A percentile compares a stretch with the other conserved stretches of the same genome.
Conservation (phyloP, 2,329 filamentous ascomycete species). For the Pestalotiopsis sp. region DNA sequence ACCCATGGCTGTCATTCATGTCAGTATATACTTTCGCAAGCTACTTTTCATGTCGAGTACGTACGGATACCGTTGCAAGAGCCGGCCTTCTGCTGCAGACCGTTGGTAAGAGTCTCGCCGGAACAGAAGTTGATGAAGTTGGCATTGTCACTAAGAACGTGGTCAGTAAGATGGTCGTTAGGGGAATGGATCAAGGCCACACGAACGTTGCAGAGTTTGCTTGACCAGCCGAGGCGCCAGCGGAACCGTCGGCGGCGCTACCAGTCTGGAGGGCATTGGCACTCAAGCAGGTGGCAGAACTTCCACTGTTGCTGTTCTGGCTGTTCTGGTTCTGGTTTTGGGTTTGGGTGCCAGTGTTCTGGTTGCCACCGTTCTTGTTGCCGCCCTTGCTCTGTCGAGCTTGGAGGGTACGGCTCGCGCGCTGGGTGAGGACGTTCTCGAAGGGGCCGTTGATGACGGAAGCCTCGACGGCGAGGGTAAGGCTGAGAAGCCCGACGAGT, state of each 20-base stretch:
- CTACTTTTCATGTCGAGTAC: slow-evolving; percentile 24
- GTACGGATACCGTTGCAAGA: slow-evolving; percentile 65
- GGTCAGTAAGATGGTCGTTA: slow-evolving; percentile 14
- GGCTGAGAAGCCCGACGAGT: slow-evolving; percentile 49
- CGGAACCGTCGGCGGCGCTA: slow-evolving; percentile 36
- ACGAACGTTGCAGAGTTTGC: slow-evolving; percentile 52
- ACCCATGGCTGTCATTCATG: slow-evolving; percentile 49
- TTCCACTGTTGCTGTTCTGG: slow-evolving; percentile 19
- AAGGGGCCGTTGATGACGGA: slow-evolving; percentile 40
- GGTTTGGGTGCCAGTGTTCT: slow-evolving; percentile 16
- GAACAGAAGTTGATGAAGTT: slow-evolving; percentile 67
- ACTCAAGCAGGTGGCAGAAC: slow-evolving; percentile 35
- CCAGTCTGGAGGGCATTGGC: slow-evolving; percentile 48
- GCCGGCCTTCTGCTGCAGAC: slow-evolving; percentile 54
- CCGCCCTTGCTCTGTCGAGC: slow-evolving; percentile 39
- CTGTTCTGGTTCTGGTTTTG: slow-evolving; percentile 26
- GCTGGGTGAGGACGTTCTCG: slow-evolving; percentile 27
- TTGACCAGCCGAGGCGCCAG: slow-evolving; percentile 42
- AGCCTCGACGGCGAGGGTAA: slow-evolving; percentile 46
- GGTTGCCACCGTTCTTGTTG: slow-evolving; percentile 19
- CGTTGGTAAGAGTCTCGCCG: slow-evolving; percentile 58
- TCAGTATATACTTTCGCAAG: slow-evolving; percentile 16
- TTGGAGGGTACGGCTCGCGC: slow-evolving; percentile 33
- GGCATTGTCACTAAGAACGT: slow-evolving; percentile 46
- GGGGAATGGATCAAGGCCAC: background rate